Percentiles rank a stretch among this genome's conserved stretches.
phyloP scores from a whole-genome alignment of 495 filamentous ascomycete genomes.

The Bombardia bombarda region DNA sequence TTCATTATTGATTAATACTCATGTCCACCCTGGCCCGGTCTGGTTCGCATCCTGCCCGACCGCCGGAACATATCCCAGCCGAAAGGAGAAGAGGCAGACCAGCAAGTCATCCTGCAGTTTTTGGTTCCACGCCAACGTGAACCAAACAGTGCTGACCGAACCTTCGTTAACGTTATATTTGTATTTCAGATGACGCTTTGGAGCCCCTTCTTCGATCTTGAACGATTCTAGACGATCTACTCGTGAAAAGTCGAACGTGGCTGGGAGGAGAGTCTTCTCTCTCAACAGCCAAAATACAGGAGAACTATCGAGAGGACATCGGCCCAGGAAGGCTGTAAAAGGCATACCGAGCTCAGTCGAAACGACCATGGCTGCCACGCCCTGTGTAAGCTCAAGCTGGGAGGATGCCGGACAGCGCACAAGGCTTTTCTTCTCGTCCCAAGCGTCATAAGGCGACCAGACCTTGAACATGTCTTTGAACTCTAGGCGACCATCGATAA shows the following conservation, averaged over 20 bases:
- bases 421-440: too few relatives aligned
- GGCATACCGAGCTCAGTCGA: not conserved
- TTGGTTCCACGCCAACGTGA: not conserved
- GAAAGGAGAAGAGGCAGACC: not conserved
- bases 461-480: too few relatives aligned
- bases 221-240: not conserved
- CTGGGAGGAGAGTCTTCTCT: not conserved
- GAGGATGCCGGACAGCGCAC: too few relatives aligned
- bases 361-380: not conserved
- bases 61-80: not conserved
- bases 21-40: not conserved
- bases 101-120: not conserved
- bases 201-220: not conserved
- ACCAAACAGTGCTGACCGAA: not conserved
- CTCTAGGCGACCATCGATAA: too few relatives aligned
- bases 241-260: not conserved
- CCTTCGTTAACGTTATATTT: too few relatives aligned
- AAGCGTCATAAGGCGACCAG: not conserved
- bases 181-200: not conserved
- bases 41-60: not conserved
- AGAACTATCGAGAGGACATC: not conserved
- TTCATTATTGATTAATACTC: too few relatives aligned
- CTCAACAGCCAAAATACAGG: not conserved
- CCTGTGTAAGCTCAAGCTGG: not conserved
- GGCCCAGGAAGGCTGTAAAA: not conserved